Evolutionary conservation across 2,329 filamentous ascomycete genomes (phyloP).

Genomic region (Ophiostoma ips): DNA sequence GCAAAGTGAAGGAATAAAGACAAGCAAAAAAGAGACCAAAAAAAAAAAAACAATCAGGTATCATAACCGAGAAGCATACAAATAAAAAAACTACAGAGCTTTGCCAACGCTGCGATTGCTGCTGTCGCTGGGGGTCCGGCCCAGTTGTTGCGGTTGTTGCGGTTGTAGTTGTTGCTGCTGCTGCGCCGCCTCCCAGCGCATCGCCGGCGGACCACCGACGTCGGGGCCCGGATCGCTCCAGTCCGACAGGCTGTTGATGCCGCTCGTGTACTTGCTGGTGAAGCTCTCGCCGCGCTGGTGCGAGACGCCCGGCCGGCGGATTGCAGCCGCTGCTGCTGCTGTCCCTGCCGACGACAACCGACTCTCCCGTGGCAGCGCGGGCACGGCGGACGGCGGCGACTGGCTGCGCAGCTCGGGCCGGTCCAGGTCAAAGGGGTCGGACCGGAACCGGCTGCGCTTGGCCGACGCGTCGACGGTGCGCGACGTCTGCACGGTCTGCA

Average conservation of each 20-base stretch:
- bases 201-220: too few species aligned
- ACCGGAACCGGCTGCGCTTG: slow-evolving; percentile 39
- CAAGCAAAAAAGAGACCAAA: neutral
- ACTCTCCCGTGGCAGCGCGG: slow-evolving; percentile 11
- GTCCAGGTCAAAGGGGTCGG: slow-evolving; percentile 53
- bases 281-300: slow-evolving; percentile 27
- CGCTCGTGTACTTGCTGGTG: slow-evolving; percentile 36
- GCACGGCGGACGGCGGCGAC: slow-evolving; percentile 10
- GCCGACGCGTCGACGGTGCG: slow-evolving; percentile 25
- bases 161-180: slow-evolving; percentile 20
- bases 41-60: too few species aligned
- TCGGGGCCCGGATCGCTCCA: slow-evolving; percentile 44
- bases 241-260: slow-evolving; percentile 29
- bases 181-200: too few species aligned
- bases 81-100: slow-evolving; percentile 11
- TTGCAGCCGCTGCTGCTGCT: slow-evolving; percentile 10
- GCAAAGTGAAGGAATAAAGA: too few species aligned
- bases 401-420: slow-evolving; percentile 29
- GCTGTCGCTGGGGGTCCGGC: slow-evolving; percentile 11
- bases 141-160: slow-evolving; percentile 12
- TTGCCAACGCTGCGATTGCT: slow-evolving; percentile 11
- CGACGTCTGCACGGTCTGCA: slow-evolving; percentile 21
- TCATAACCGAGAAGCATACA: too few species aligned
- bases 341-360: slow-evolving; percentile 7
- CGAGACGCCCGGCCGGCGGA: slow-evolving; percentile 19